Evolutionary conservation across 2,329 filamentous ascomycete species (phyloP).

Genomic region (Conoideocrella luteorostrata): DNA sequence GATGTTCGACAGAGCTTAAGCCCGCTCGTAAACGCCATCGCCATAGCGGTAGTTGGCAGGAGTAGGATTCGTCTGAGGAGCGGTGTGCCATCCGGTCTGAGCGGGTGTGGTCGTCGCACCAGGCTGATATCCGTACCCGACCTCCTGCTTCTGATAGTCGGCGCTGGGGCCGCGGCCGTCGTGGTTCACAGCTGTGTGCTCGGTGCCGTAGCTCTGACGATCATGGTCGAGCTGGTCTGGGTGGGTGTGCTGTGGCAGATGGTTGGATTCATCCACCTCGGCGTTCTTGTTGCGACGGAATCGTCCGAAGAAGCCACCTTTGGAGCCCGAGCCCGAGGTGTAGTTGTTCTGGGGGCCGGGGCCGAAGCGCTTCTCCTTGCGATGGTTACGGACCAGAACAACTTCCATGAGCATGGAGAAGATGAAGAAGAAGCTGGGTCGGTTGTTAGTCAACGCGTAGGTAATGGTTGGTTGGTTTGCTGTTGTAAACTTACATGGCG

Average conservation of each 20-base stretch:
- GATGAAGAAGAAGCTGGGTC: constrained; percentile 69
- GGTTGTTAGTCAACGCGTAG: too few relatives aligned
- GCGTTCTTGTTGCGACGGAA: constrained; percentile 24
- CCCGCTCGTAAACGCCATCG: constrained; percentile 30
- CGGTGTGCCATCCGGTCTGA: constrained; percentile 1
- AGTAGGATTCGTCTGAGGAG: constrained; percentile 7
- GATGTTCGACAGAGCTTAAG: constrained; percentile 15
- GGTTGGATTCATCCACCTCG: constrained; percentile 20
- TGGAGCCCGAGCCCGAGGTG: constrained; percentile 43
- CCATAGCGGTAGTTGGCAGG: constrained; percentile 26
- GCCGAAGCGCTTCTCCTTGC: constrained; percentile 67
- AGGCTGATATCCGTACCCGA: constrained; percentile 18
- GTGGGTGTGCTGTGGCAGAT: constrained; percentile 33
- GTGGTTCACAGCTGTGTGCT: constrained; percentile 26
- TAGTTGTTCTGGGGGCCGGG: constrained; percentile 46
- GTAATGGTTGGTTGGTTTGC: too few relatives aligned
- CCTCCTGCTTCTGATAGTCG: constrained; percentile 20
- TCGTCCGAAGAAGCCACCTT: constrained; percentile 26
- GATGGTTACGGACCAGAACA: constrained; percentile 62
- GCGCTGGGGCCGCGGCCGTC: constrained; percentile 21
- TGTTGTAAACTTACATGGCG: constrained; percentile 63
- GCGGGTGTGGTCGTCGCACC: not conserved
- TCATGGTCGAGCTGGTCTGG: constrained; percentile 32
- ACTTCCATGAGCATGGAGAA: constrained; percentile 65
- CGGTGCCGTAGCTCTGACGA: constrained; percentile 37